phyloP scores from a whole-genome alignment of 768 basidiomycete species.

The Amanita brunnescens region DNA sequence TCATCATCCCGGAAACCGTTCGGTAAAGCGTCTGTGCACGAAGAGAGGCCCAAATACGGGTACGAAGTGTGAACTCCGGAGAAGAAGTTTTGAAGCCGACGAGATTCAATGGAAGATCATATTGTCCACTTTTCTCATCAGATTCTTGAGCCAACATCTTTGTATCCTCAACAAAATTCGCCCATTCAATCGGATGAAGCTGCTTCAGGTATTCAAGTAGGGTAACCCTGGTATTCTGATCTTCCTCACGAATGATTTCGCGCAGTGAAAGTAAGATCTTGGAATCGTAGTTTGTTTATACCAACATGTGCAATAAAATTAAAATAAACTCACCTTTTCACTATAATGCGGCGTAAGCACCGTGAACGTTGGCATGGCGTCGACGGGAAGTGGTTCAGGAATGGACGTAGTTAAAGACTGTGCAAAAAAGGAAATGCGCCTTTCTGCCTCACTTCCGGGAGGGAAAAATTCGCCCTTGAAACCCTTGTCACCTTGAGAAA shows the following conservation, averaged over 20 bases:
- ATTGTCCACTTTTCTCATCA: conserved; percentile 80
- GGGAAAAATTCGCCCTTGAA: conserved; percentile 88
- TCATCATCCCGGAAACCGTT: conserved; percentile 99
- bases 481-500: conserved; percentile 85
- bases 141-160: conserved; percentile 98
- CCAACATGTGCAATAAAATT: background rate
- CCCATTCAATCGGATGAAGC: conserved; percentile 96
- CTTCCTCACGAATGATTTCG: conserved; percentile 98
- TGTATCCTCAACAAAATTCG: conserved; percentile 99
- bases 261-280: conserved; percentile 91
- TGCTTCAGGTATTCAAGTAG: conserved; percentile 98
- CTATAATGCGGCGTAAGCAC: conserved; percentile 98
- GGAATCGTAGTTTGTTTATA: conserved; percentile 7
- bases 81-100: conserved; percentile 99
- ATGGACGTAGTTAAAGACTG: conserved; percentile 95
- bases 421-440: conserved; percentile 97
- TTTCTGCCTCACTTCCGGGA: conserved; percentile 87
- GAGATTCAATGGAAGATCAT: conserved; percentile 96
- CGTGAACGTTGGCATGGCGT: conserved; percentile 99
- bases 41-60: conserved; percentile 98
- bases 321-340: conserved; percentile 62
- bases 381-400: conserved; percentile 89
- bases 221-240: conserved; percentile 94
- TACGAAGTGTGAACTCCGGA: conserved; percentile 96
- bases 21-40: conserved; percentile 98